Percentiles rank a stretch among this genome's conserved stretches.
Evolutionary conservation across 2,329 filamentous ascomycete species (phyloP).

Genomic region (Rhexocercosporidium sp.): DNA sequence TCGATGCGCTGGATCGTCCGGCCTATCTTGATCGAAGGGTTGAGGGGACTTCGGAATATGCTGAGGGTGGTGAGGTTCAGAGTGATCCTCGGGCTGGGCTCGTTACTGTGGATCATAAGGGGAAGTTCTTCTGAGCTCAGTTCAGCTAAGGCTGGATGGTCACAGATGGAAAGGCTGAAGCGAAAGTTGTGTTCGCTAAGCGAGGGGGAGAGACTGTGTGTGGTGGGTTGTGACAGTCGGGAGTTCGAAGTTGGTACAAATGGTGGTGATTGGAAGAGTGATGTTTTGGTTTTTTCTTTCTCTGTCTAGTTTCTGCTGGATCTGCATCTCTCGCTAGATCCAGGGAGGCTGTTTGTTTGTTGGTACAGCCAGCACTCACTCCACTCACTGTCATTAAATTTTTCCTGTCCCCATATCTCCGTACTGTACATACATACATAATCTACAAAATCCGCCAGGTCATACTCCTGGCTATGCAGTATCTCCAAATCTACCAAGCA

Average conservation of each 20-base stretch:
- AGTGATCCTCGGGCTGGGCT: slow-evolving; percentile 29
- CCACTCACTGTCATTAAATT: neutral
- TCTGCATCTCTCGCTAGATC: neutral
- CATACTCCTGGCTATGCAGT: neutral
- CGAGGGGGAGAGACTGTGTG: neutral
- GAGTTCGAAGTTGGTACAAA: neutral
- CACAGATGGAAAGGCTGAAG: neutral
- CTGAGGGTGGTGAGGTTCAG: slow-evolving; percentile 31
- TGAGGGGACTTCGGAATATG: slow-evolving; percentile 41
- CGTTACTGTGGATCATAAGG: slow-evolving; percentile 39
- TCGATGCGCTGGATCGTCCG: slow-evolving; percentile 70
- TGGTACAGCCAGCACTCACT: neutral
- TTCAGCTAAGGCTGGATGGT: neutral
- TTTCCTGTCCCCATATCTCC: neutral
- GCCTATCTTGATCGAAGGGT: slow-evolving; percentile 30
- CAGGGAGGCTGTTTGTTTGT: neutral
- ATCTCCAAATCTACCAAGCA: neutral
- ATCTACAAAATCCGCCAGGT: neutral
- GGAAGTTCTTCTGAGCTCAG: slow-evolving; percentile 40
- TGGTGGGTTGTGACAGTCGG: neutral
- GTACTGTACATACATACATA: slow-evolving; percentile 5
- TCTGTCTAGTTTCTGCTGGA: neutral
- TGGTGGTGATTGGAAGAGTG: neutral
- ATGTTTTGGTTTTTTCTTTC: neutral
- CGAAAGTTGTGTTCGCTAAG: neutral